These are phyloP conservation scores for Hagleromyces aurorensis DNA, from an alignment of 805 yeast species.

Conservation along the genomic window DNA sequence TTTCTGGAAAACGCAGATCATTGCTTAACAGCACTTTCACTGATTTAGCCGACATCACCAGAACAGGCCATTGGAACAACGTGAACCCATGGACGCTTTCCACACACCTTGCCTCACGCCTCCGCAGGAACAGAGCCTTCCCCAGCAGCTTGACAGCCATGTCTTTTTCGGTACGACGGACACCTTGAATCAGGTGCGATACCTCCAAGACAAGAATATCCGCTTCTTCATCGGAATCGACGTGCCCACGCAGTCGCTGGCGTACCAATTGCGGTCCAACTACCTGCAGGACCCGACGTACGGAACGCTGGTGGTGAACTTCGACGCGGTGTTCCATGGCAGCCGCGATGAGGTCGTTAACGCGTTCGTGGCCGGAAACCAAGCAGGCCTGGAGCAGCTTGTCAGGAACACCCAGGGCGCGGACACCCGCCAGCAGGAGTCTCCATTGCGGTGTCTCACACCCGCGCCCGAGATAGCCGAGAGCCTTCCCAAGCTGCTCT, in stretches of 20 bases:
- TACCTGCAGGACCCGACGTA: conserved; percentile 16
- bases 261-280: conserved; percentile 17
- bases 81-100: conserved; percentile 4
- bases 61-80: conserved; percentile 13
- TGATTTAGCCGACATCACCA: no score
- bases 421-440: background rate
- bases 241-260: conserved; percentile 29
- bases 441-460: conserved; percentile 6
- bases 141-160: conserved; percentile 36
- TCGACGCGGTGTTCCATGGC: conserved; percentile 28
- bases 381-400: conserved; percentile 9
- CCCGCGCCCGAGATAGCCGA: conserved; percentile 11
- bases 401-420: conserved; percentile 3
- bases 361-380: conserved; percentile 9
- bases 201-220: conserved; percentile 34
- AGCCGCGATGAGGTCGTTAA: conserved; percentile 6
- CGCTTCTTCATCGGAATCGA: conserved; percentile 32
- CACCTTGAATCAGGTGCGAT: conserved; percentile 33
- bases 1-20: no score
- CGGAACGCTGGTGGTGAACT: conserved; percentile 30
- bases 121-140: conserved; percentile 17
- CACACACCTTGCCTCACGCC: conserved; percentile 8
- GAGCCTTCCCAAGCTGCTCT: conserved; percentile 1
- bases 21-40: no score
- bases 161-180: conserved; percentile 43